Base-by-base conservation (phyloP, 805 yeast genomes). In the Kockiozyma suomiensis region DNA sequence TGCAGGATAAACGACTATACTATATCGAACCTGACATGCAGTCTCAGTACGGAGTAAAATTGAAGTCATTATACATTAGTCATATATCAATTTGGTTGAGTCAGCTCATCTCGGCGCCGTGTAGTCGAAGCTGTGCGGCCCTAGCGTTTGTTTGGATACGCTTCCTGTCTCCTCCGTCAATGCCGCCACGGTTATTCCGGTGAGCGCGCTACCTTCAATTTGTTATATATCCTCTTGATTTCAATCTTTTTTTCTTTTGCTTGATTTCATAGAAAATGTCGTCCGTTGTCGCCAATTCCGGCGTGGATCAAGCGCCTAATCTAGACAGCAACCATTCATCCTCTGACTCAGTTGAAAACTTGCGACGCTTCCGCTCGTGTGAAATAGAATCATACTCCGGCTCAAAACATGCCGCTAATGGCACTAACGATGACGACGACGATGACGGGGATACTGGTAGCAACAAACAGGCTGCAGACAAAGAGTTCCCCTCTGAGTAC, bases 301-400 rank as follows among this genome's bases (percentile, higher is more conserved):
- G 6, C 10, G 33, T 30, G 10, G 10, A 30, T 10, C 10, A 6
- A 30, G 33, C 33, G 33, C 10, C 10, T 30, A 10, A 38, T 3
- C 19, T 38, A 8, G 42, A 38, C 21, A 38, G 19, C 2, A 15
- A 17, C 21, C 19, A 7, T 3, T 21, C 7, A 17, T 8, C 41
- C n/a, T 19, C 42, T 21, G 49, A 42, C 38, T 40, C 51, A n/a
- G 50, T 53, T 10, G 61, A 46, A 38, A 57, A 57, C 28, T 54
- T 52, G 46, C 48, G 55, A n/a, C 37, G 37, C 19, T 57, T 33
- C 45, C 50, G 61, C 5, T 33, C 49, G n/a, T 43, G 43, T 30
- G 33, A 40, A 30, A 28, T 48, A 50, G 10, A 41, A 19, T n/a
- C 52, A 23, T 48, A 55, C 58, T 41, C 47, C 4, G 54, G 54